Base-by-base conservation (phyloP, 345 rosid species). In the Populus davidiana region DNA sequence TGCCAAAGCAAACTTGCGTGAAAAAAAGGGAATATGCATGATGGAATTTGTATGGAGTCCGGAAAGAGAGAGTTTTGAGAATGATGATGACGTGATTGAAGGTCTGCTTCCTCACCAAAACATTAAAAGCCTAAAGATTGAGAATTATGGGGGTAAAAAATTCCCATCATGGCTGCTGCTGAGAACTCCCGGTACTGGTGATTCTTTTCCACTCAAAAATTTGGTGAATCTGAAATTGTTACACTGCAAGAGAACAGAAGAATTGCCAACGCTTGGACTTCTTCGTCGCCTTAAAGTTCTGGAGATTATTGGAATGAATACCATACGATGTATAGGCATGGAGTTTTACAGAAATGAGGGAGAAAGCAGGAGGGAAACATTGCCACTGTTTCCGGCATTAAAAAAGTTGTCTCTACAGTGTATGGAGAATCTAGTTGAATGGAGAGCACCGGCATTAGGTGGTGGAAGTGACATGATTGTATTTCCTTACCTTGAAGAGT, bases 201-300 rank as follows among this genome's bases (percentile, higher is more conserved):
- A 0, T 71, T 27, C 43, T 21, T 50, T 44, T 17, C 14, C 6
- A 33, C 7, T 36, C 12, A 4, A 16, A 38, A 74, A 35, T 35
- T 73, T 83, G 78, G 69, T 65, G 49, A 33, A 36, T 7, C 66
- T 80, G 0, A 38, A 14, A 16, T 43, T 77, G 69, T 33, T 18
- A 7, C 21, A 56, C 11, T 80, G 81, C 59, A 50, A n/a, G 16
- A 35, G 2, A 31, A 31, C 31, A 0, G 78, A 81, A 44, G 66
- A 38, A 3, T 38, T 83, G 49, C 79, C 83, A 20, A 39, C 10
- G 23, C 69, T 83, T 47, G 81, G 83, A 47, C 71, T 74, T n/a
- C 77, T 83, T 31, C 82, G 67, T 10, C 1, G 16, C 33, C 78
- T 80, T 38, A 31, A 69, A 56, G 0, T 1, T 50, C 81, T 83